These are phyloP conservation scores for Blastobotrys proliferans DNA, from an alignment of 1,139 yeast genomes.

Conservation along the genomic window DNA sequence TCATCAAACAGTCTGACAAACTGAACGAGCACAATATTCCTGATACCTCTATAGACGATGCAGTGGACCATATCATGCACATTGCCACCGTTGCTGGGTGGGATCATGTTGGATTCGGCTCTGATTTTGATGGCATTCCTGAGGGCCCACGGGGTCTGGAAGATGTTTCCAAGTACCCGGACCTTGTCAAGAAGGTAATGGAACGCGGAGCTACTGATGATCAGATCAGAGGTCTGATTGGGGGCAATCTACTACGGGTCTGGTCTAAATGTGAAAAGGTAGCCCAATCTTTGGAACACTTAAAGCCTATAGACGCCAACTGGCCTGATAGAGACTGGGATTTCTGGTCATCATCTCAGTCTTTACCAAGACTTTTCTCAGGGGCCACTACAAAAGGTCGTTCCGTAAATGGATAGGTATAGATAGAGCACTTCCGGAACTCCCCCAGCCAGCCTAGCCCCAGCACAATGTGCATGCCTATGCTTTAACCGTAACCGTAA, in stretches of 20 bases:
- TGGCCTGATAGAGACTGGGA: constrained; percentile 45
- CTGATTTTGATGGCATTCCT: constrained; percentile 47
- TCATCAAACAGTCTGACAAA: constrained; percentile 34
- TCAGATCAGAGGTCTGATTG: constrained; percentile 10
- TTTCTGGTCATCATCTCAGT: constrained; percentile 25
- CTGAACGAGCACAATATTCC: constrained; percentile 6
- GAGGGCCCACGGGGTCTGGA: constrained; percentile 48
- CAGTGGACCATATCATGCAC: constrained; percentile 45
- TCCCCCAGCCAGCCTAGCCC: too few species aligned
- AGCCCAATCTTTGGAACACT: constrained; percentile 24
- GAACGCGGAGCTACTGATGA: constrained; percentile 19
- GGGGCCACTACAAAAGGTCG: neutral
- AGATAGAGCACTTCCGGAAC: too few species aligned
- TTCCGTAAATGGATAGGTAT: neutral
- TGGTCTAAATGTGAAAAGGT: constrained; percentile 46
- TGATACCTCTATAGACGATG: constrained; percentile 44
- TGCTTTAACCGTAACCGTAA: too few species aligned
- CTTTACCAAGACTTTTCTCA: constrained; percentile 6
- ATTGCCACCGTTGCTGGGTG: constrained; percentile 47
- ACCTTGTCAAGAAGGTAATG: constrained; percentile 43
- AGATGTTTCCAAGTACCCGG: constrained; percentile 53
- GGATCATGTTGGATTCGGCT: constrained; percentile 53
- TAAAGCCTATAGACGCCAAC: constrained; percentile 38
- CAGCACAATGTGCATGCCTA: too few species aligned
- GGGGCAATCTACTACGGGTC: constrained; percentile 44